These are phyloP conservation scores for Taxillus chinensis DNA, from an alignment of 164 flowering plant genomes.

Conservation along the genomic window DNA sequence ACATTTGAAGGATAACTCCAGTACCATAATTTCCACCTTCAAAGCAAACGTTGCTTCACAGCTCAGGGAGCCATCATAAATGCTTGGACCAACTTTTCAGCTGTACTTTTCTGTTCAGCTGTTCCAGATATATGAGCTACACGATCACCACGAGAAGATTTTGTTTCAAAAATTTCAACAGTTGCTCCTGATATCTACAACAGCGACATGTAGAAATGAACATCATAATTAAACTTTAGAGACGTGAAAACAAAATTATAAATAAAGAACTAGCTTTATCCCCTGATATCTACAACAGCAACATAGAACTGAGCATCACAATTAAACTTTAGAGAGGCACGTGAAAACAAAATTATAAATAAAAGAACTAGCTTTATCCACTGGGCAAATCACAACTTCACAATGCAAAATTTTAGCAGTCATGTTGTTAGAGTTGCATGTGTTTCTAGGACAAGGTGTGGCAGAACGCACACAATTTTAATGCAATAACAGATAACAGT, in stretches of 20 bases:
- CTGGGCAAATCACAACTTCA: background rate
- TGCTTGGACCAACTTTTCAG: slow-evolving; percentile 90
- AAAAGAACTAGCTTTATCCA: background rate
- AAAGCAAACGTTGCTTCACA: background rate
- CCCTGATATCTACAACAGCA: background rate
- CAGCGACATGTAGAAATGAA: slow-evolving; percentile 10
- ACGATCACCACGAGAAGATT: slow-evolving; percentile 68
- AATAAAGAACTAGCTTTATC: background rate
- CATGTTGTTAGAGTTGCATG: background rate
- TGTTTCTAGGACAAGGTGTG: background rate
- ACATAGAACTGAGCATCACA: background rate
- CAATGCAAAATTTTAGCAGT: too few species aligned
- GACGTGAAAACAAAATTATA: background rate
- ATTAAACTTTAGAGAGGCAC: too few species aligned
- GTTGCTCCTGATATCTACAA: slow-evolving; percentile 86
- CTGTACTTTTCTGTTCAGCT: slow-evolving; percentile 78
- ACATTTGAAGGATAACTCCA: slow-evolving; percentile 7
- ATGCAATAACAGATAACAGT: too few species aligned
- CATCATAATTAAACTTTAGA: background rate
- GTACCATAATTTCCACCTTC: slow-evolving; percentile 20
- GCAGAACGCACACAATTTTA: background rate
- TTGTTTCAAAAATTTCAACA: slow-evolving; percentile 74
- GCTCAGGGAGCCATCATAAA: slow-evolving; percentile 73
- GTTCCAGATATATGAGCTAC: slow-evolving; percentile 84
- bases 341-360: too few species aligned